Evolutionary conservation across 768 basidiomycete species (phyloP).

Genomic region (Candolleomyces efflorescens): DNA sequence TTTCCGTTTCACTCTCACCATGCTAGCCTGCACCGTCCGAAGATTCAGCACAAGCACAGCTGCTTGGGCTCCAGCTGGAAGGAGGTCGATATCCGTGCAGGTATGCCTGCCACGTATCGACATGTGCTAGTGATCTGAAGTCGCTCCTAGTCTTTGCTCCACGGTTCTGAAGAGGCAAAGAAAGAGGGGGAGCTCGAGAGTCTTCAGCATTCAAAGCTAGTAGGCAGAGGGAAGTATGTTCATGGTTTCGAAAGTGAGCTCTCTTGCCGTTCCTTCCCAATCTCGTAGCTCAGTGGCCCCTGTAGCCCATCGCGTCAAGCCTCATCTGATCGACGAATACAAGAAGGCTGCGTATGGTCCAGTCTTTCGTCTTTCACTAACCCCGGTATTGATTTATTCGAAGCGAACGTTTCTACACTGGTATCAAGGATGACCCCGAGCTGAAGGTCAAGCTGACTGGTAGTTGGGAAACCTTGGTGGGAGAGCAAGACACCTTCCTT

Average conservation of each 20-base stretch:
- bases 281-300: constrained; percentile 9
- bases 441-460: constrained; percentile 87
- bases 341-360: constrained; percentile 77
- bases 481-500: constrained; percentile 82
- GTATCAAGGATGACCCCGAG: constrained; percentile 67
- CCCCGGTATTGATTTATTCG: constrained; percentile 3
- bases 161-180: constrained; percentile 92
- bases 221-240: constrained; percentile 92
- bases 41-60: constrained; percentile 20
- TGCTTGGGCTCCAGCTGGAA: constrained; percentile 22
- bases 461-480: constrained; percentile 89
- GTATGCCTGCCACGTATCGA: constrained; percentile 27
- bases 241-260: constrained; percentile 82
- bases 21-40: constrained; percentile 30
- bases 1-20: constrained; percentile 13
- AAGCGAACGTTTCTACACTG: constrained; percentile 82
- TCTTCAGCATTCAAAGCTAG: constrained; percentile 81
- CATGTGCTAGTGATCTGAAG: constrained; percentile 14
- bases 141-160: constrained; percentile 67
- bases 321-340: constrained; percentile 77
- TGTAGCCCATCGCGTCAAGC: constrained; percentile 82
- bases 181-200: constrained; percentile 71
- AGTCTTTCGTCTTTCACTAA: neutral
- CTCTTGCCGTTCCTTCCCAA: neutral
- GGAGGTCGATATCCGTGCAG: constrained; percentile 61